A percentile compares a stretch with the other conserved stretches of the same genome.
These are phyloP conservation scores for Populus hybrid DNA, from an alignment of 441 rosid genomes.

Conservation along the genomic window DNA sequence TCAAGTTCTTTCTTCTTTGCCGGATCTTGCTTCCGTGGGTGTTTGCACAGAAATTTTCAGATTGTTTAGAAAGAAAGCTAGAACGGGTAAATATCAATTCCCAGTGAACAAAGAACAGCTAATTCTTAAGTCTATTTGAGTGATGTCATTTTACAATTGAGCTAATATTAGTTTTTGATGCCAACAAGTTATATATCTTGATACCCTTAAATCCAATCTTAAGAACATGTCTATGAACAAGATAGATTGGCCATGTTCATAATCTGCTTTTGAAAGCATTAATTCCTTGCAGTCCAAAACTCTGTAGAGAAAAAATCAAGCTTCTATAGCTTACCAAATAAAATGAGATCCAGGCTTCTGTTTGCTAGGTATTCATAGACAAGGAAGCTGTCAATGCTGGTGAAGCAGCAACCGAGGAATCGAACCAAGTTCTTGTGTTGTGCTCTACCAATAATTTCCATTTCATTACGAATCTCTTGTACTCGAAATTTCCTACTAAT, in stretches of 20 bases:
- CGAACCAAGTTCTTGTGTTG: slow-evolving; percentile 65
- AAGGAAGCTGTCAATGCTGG: slow-evolving; percentile 48
- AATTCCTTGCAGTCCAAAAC: too few species aligned
- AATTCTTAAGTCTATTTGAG: too few species aligned
- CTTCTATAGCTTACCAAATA: slow-evolving; percentile 44
- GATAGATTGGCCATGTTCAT: neutral
- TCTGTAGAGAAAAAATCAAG: too few species aligned
- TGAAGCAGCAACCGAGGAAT: slow-evolving; percentile 69
- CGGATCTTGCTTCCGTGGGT: slow-evolving; percentile 43
- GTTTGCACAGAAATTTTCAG: slow-evolving; percentile 18
- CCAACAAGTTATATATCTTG: too few species aligned
- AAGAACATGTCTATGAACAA: too few species aligned
- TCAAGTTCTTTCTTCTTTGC: slow-evolving; percentile 59
- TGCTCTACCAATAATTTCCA: slow-evolving; percentile 54
- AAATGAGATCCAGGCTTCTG: slow-evolving; percentile 49
- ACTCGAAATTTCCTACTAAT: slow-evolving; percentile 28
- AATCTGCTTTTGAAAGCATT: neutral
- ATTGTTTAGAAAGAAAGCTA: neutral
- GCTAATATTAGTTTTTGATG: too few species aligned
- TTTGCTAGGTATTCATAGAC: slow-evolving; percentile 60
- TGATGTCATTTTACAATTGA: too few species aligned
- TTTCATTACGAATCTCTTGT: slow-evolving; percentile 51
- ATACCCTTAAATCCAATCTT: too few species aligned
- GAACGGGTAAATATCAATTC: neutral
- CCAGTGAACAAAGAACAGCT: too few species aligned